Evolutionary conservation across 2,329 filamentous ascomycete genomes (phyloP), one percentile per base, ranked within the genome.

Genomic region (Pseudogymnoascus sp.): DNA sequence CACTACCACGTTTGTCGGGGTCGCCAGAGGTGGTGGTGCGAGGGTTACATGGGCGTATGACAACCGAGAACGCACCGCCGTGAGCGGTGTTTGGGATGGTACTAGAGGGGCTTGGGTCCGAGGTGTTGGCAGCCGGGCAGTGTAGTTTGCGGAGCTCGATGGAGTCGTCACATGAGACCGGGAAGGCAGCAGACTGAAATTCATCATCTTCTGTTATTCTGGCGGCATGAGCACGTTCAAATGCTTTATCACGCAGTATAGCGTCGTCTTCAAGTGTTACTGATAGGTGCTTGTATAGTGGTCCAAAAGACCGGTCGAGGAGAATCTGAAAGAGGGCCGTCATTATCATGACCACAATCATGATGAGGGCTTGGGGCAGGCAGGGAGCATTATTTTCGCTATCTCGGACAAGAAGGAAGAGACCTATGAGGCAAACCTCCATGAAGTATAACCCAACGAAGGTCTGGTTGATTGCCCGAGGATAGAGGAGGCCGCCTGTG

Each of bases 191-290:
- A 44, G 40, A 44, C 3, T 81, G 79, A 3, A 82, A 81, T 2
- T 83, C 81, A 0, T 82, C 77, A 0, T 81, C 80, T 10, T 90
- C 74, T 0, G 87, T 86, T 64, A 93, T 83, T 7, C 88, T 86
- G 21, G 80, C 80, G 64, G 87, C 86, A 72, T 96, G 91, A 3
- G 87, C 88, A 59, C 88, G 82, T 69, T 91, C 88, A 72, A 97
- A 99, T 42, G 89, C 90, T 71, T 93, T 86, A 68, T 99, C 95
- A 5, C 93, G 87, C n/a, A 90, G 79, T 0, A 95, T 90, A 2
- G 95, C 95, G 72, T 97, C 93, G 67, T 97, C 95, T 74, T 99
- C 95, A 63, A 97, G 86, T 0, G 93, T 97, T 67, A 97, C 96
- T 0, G 95, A 95, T 4, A 99, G 79, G 71, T 96, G 96, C 40